A percentile compares a stretch with the other conserved stretches of the same genome.
These are phyloP conservation scores for Cryptococcus hybrid DNA, from an alignment of 1,284 basidiomycete genomes.

Conservation along the genomic window DNA sequence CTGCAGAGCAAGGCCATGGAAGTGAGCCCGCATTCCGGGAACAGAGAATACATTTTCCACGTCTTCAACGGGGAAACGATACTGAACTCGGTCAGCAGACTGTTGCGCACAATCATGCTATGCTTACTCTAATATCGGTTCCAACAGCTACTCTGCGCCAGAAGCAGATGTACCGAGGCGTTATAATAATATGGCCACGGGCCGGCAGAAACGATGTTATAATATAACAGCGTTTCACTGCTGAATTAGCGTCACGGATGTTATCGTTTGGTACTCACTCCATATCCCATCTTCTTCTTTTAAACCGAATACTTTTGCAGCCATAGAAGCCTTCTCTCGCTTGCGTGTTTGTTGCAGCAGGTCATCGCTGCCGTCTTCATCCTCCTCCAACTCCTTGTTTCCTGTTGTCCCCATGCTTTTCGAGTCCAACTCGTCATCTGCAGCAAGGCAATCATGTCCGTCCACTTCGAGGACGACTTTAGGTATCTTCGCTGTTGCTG, in stretches of 20 bases:
- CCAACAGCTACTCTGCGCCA: constrained; percentile 44
- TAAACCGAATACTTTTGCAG: constrained; percentile 46
- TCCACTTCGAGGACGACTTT: constrained; percentile 38
- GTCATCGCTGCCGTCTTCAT: constrained; percentile 10
- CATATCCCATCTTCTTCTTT: constrained; percentile 45
- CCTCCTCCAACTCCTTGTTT: constrained; percentile 16
- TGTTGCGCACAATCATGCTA: not conserved
- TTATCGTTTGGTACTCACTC: constrained; percentile 26
- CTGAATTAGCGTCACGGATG: not conserved
- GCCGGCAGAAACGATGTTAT: constrained; percentile 32
- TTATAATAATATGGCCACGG: constrained; percentile 48
- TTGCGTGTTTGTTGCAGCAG: constrained; percentile 26
- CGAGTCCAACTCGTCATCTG: constrained; percentile 29
- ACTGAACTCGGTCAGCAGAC: constrained; percentile 50
- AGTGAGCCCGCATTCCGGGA: constrained; percentile 44
- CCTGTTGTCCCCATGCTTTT: constrained; percentile 12
- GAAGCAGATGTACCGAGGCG: constrained; percentile 45
- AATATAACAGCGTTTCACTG: constrained; percentile 49
- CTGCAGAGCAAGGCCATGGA: constrained; percentile 56
- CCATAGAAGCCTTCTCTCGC: constrained; percentile 33
- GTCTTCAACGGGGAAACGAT: constrained; percentile 56
- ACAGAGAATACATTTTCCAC: constrained; percentile 53
- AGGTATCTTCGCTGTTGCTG: constrained; percentile 19
- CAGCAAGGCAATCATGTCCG: constrained; percentile 35
- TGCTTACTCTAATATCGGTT: constrained; percentile 45